These are phyloP conservation scores for Haplosporangium sp. DNA, from an alignment of 371 early-diverging fungal genomes.

Conservation along the genomic window DNA sequence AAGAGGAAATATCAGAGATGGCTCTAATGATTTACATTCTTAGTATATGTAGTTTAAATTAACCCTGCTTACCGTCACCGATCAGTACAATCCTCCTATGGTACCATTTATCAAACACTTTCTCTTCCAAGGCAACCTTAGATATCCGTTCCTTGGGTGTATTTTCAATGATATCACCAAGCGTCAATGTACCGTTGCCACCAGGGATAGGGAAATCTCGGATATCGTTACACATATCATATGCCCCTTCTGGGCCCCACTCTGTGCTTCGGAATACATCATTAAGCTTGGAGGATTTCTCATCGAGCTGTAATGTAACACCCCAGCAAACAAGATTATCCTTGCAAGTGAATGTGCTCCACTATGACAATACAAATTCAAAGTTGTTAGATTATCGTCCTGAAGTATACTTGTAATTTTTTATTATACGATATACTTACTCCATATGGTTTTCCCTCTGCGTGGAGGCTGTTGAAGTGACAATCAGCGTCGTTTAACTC, in stretches of 20 bases:
- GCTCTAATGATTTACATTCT: no score
- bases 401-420: no score
- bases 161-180: slow-evolving; percentile 16
- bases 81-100: slow-evolving; percentile 16
- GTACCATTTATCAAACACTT: slow-evolving; percentile 18
- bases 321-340: slow-evolving; percentile 17
- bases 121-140: slow-evolving; percentile 26
- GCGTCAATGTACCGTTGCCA: slow-evolving; percentile 7
- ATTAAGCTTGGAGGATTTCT: not conserved
- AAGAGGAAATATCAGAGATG: not conserved
- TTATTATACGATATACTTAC: not conserved
- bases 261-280: slow-evolving; percentile 11
- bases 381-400: not conserved
- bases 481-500: not conserved
- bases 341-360: slow-evolving; percentile 14
- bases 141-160: slow-evolving; percentile 16
- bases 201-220: slow-evolving; percentile 1
- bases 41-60: no score
- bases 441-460: not conserved
- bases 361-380: not conserved
- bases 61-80: slow-evolving; percentile 14
- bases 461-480: not conserved
- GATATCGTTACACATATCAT: slow-evolving; percentile 10
- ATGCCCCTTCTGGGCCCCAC: slow-evolving; percentile 19
- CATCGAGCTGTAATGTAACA: slow-evolving; percentile 11